These are phyloP conservation scores for Trichoderma lentiforme DNA, from an alignment of 2,329 filamentous ascomycete species.

Conservation along the genomic window DNA sequence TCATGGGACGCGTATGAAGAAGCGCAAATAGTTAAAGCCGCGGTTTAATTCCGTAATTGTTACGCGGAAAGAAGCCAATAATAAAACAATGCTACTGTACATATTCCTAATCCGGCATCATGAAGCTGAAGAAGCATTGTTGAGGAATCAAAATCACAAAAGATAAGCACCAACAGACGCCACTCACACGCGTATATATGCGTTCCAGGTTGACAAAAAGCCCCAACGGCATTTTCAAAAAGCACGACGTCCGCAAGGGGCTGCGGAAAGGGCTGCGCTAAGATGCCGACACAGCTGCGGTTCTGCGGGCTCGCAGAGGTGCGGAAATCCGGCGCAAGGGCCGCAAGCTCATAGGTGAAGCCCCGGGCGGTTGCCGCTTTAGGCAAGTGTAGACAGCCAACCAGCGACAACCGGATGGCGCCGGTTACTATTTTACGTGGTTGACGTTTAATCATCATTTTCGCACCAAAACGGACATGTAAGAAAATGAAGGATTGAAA, in stretches of 20 bases:
- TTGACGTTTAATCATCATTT: not conserved
- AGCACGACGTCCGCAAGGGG: too few species aligned
- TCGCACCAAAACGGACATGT: not conserved
- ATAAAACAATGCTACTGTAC: not conserved
- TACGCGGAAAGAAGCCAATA: too few species aligned
- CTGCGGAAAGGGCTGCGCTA: not conserved
- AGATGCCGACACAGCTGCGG: not conserved
- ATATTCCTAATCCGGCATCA: not conserved
- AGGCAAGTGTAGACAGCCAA: constrained; percentile 7
- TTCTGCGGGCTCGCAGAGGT: not conserved
- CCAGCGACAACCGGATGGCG: not conserved
- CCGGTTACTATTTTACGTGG: not conserved
- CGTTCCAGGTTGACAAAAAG: not conserved
- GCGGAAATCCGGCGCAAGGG: not conserved
- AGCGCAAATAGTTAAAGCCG: not conserved
- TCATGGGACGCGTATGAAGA: not conserved
- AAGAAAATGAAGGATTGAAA: not conserved
- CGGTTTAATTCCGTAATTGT: not conserved
- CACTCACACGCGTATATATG: not conserved
- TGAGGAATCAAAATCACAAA: not conserved
- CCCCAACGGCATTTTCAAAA: not conserved
- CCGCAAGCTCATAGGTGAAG: not conserved
- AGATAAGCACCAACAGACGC: not conserved
- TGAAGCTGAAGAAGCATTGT: not conserved
- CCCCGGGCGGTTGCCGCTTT: not conserved